Conservation (phyloP, 306 rosid species). For the Biancaea sappan region DNA sequence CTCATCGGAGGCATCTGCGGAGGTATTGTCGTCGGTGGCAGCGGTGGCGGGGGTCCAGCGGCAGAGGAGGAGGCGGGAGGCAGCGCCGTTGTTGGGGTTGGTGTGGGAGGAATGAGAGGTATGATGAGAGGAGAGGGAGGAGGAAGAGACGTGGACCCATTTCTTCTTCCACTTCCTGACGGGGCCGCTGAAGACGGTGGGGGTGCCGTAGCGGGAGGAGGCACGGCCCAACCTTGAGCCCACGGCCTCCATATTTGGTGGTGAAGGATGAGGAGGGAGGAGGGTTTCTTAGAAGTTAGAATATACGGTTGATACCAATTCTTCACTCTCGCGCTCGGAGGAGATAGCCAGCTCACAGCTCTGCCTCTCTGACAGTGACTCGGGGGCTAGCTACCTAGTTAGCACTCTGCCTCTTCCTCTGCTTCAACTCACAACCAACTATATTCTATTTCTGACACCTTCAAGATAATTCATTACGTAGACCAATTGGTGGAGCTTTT, state of each 20-base stretch:
- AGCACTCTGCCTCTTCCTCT: not conserved
- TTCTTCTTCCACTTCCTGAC: constrained; percentile 96
- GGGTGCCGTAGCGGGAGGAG: constrained; percentile 88
- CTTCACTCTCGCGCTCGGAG: too few relatives aligned
- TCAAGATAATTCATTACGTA: not conserved
- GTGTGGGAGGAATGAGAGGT: constrained; percentile 43
- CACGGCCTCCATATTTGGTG: constrained; percentile 72
- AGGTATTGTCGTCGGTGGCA: constrained; percentile 6
- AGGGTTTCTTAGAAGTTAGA: too few relatives aligned
- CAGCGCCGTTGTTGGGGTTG: constrained; percentile 32
- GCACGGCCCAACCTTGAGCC: constrained; percentile 90
- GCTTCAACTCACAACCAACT: constrained; percentile 2
- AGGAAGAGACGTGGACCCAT: constrained; percentile 82
- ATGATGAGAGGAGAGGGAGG: constrained; percentile 53
- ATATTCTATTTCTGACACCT: not conserved
- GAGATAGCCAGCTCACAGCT: too few relatives aligned
- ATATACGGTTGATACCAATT: too few relatives aligned
- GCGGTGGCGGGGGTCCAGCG: constrained; percentile 78
- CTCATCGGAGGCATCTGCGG: constrained; percentile 49
- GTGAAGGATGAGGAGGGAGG: not conserved
- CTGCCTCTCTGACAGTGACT: too few relatives aligned
- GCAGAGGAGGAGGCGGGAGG: constrained; percentile 77
- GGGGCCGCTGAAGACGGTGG: constrained; percentile 90
- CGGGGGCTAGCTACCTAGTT: too few relatives aligned
- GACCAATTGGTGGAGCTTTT: too few relatives aligned